Base-by-base conservation (phyloP, 371 early-diverging fungal genomes). In the Mortierella sp. region DNA sequence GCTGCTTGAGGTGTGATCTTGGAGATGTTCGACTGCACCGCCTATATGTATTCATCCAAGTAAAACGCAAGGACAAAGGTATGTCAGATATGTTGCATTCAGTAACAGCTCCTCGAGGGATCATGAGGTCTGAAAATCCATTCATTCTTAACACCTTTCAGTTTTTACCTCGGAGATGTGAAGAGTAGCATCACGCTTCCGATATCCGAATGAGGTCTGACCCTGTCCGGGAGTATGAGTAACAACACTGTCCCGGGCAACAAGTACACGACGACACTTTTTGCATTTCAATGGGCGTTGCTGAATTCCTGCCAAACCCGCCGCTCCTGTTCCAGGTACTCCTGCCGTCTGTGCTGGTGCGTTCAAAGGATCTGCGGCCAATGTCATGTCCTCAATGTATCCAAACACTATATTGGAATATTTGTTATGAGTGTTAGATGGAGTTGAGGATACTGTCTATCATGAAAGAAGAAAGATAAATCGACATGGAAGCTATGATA, bases 161-260 rank as follows among this genome's bases (percentile, higher is more conserved):
- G n/a, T n/a, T n/a, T 57, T 60, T 77, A 76, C 84, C 77, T 84
- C 87, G 2, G 89, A 81, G 34, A 87, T 71, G 44, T 90, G 87
- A 68, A 91, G 81, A 45, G 65, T 90, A 80, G 89, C 79, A 78
- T 93, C 92, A 38, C 96, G 92, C 79, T 95, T 96, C 48, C 92
- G 89, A 81, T 93, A 95, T 31, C 93, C 89, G 83, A 96, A 96
- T 0, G 94, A 90, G 9, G 86, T 83, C 79, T 96, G 95, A 1
- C 96, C 96, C 58, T 90, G 88, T 38, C 96, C 96, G 9, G 94
- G 89, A 73, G 90, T 88, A 89, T 97, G 97, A 7, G 92, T 89
- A 57, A 96, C 89, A 19, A 96, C 90, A 80, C 93, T 89, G n/a
- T 93, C 92, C 9, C 86, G 80, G 13, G 93, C 87, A 7, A 92